phyloP scores from a whole-genome alignment of 805 yeast genomes.

The Helenozyma rhizophorensis region DNA sequence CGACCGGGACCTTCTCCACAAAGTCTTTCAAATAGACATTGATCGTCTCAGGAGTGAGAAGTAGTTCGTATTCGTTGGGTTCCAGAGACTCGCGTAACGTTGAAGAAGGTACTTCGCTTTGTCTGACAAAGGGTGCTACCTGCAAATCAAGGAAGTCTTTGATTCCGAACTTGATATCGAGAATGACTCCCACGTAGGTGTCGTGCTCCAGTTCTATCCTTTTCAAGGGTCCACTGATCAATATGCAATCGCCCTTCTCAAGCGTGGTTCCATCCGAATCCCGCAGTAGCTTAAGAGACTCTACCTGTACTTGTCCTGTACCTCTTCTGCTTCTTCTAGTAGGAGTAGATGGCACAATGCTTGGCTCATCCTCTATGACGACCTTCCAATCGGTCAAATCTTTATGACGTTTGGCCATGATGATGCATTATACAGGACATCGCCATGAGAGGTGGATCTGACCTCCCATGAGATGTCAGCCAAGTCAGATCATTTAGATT shows the following conservation, averaged over 20 bases:
- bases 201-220: slow-evolving; percentile 23
- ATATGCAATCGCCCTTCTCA: slow-evolving; percentile 49
- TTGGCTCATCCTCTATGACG: slow-evolving; percentile 2
- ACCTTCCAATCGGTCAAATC: slow-evolving; percentile 14
- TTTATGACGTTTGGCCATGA: slow-evolving; percentile 13
- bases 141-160: slow-evolving; percentile 44
- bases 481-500: too few species aligned
- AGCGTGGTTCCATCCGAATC: slow-evolving; percentile 44
- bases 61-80: slow-evolving; percentile 43
- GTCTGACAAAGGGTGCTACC: slow-evolving; percentile 45
- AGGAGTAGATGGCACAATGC: slow-evolving; percentile 8
- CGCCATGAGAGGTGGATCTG: too few species aligned
- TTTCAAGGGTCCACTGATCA: slow-evolving; percentile 26
- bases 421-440: background rate
- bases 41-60: slow-evolving; percentile 48
- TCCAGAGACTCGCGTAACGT: too few species aligned
- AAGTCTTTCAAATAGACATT: slow-evolving; percentile 42
- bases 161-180: slow-evolving; percentile 49
- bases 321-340: slow-evolving; percentile 20
- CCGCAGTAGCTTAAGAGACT: slow-evolving; percentile 9
- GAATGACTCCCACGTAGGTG: slow-evolving; percentile 43
- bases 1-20: slow-evolving; percentile 40
- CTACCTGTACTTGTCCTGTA: slow-evolving; percentile 1
- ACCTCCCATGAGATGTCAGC: too few species aligned
- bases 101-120: slow-evolving; percentile 31